Percentiles rank a stretch among this genome's conserved stretches.
Conservation (phyloP, 495 filamentous ascomycete species). For the Neurospora sp. region DNA sequence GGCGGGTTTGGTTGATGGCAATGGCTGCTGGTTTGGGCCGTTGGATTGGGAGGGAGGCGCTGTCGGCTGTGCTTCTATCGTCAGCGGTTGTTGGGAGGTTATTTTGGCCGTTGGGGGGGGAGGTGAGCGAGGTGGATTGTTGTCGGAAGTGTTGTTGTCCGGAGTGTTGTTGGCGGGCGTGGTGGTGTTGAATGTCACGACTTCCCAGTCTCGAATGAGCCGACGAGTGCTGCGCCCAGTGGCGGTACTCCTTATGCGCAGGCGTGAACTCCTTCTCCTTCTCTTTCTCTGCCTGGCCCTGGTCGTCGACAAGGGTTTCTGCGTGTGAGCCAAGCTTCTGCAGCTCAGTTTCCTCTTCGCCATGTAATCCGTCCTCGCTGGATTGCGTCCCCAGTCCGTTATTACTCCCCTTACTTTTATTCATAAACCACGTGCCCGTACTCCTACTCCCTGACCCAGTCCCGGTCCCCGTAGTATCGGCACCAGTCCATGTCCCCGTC, state of each 20-base stretch:
- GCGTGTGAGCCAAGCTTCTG: background rate
- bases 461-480: background rate
- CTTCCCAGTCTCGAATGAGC: background rate
- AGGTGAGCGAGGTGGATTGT: background rate
- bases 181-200: background rate
- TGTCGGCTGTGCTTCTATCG: background rate
- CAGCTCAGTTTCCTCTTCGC: background rate
- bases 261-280: background rate
- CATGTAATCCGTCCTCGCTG: background rate
- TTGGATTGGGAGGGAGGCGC: background rate
- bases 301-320: background rate
- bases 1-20: background rate
- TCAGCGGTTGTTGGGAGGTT: background rate
- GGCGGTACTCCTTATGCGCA: background rate
- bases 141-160: background rate
- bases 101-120: background rate
- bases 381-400: background rate
- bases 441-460: background rate
- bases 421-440: background rate
- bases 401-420: background rate
- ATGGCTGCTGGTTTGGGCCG: background rate
- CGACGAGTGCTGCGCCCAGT: background rate
- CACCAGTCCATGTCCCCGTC: background rate
- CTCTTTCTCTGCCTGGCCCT: background rate
- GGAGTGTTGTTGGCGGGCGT: background rate